Evolutionary conservation across 1,284 basidiomycete genomes (phyloP).

Genomic region (Heterobasidion parviporum): DNA sequence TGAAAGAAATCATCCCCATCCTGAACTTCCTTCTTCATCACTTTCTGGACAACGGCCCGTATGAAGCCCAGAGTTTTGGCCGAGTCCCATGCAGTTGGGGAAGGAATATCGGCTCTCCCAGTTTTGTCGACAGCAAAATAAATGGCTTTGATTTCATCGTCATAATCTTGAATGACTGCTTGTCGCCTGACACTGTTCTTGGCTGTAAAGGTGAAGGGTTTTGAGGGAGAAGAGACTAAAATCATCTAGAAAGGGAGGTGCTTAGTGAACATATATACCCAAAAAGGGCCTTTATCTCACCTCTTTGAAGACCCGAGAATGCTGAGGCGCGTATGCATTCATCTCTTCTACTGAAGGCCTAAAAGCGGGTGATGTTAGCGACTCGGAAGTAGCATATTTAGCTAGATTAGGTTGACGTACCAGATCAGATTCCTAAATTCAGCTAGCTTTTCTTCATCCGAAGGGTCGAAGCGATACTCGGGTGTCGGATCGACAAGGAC

Average conservation of each 20-base stretch:
- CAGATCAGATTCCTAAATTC: conserved; percentile 23
- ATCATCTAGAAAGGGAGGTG: conserved; percentile 18
- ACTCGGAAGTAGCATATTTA: too few relatives aligned
- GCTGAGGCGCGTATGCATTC: conserved; percentile 28
- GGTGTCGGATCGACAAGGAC: conserved; percentile 25
- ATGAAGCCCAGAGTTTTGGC: conserved; percentile 12
- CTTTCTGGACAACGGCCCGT: conserved; percentile 11
- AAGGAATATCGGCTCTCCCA: conserved; percentile 3
- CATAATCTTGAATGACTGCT: conserved; percentile 21
- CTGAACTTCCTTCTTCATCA: conserved; percentile 9
- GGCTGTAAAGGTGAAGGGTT: conserved; percentile 24
- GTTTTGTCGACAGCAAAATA: conserved; percentile 20
- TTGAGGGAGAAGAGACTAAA: conserved; percentile 15
- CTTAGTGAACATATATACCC: too few relatives aligned
- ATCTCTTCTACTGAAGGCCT: conserved; percentile 27
- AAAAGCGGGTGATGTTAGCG: neutral
- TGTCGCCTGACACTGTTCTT: conserved; percentile 23
- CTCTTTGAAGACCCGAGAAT: conserved; percentile 30
- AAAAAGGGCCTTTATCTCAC: neutral
- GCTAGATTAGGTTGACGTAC: conserved; percentile 10
- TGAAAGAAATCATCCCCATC: conserved; percentile 26
- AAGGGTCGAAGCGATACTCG: conserved; percentile 16
- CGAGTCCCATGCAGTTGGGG: conserved; percentile 17
- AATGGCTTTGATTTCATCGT: conserved; percentile 19
- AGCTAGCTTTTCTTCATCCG: conserved; percentile 13